Base-by-base conservation (phyloP, 805 yeast species). In the Kazachstania kunashirensis region DNA sequence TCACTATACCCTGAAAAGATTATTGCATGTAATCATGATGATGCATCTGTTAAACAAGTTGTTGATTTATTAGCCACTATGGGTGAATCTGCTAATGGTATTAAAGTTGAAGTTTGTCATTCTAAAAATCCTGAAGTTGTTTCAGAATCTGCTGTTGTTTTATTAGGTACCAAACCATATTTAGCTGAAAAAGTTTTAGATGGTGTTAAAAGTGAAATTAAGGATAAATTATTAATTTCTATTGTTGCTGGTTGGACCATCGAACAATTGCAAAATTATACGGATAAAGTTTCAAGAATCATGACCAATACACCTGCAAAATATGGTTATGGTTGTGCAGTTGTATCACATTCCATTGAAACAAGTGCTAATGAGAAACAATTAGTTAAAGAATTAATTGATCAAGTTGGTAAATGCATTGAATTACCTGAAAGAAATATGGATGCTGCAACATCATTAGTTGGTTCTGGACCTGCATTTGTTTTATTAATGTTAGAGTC, bases 301-400 rank as follows among this genome's bases (percentile, higher is more conserved):
- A 88, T 94, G 95, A 89, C 99, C 31, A 92, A 89, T 63, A 92
- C 98, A 0, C 96, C 99, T 3, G 94, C 95, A 14, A 79, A 79
- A 57, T 84, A 73, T 58, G 95, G 96, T 16, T 75, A 79, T 48
- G 98, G 97, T 35, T 85, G 89, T 70, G 95, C 97, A 9, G 86
- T 85, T 27, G 77, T 92, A n/a, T 73, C 95, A 2, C 77, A 83
- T 52, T 75, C 89, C 8, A 44, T 60, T 2, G 61, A 59, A 9
- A 78, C 77, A 14, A 65, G 62, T 25, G 49, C 53, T 21, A 63
- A 65, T 31, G 69, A 68, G 45, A 49, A 44, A 24, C 26, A 39
- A 18, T 24, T 47, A 8, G 71, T 70, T 1, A 39, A 47, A 8
- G 48, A 62, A 40, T 62, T 82, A 40, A 67, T 79, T 24, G 63